A percentile compares a stretch with the other conserved stretches of the same genome.
These are phyloP conservation scores for Saccharomycopsis fermentans DNA, from an alignment of 805 yeast species.

Conservation along the genomic window DNA sequence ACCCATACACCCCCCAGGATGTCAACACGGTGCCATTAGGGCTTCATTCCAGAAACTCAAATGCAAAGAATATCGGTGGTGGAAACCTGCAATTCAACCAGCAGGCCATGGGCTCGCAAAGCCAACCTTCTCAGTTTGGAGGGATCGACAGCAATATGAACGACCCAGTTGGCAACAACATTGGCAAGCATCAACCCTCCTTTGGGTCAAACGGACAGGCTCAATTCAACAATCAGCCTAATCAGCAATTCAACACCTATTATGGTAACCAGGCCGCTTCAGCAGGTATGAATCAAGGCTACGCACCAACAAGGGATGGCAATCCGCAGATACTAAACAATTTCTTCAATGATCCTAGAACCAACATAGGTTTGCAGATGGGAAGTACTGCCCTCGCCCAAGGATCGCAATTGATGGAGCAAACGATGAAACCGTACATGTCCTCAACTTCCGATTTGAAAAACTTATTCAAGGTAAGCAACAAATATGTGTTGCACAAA, in stretches of 20 bases:
- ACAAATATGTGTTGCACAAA: slow-evolving; percentile 71
- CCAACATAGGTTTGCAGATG: slow-evolving; percentile 78
- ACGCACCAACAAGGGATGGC: neutral
- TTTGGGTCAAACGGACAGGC: neutral
- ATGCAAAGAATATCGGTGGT: neutral
- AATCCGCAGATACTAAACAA: slow-evolving; percentile 18
- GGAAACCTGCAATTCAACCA: neutral
- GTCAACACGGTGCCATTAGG: neutral
- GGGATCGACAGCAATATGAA: neutral
- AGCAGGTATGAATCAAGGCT: neutral
- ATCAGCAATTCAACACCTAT: neutral
- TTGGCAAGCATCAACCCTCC: neutral
- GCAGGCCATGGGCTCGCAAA: neutral
- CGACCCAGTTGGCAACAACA: too few species aligned
- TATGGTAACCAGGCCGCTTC: neutral
- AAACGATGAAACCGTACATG: slow-evolving; percentile 43
- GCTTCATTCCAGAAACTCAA: neutral
- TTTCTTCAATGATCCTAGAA: slow-evolving; percentile 66
- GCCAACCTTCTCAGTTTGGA: neutral
- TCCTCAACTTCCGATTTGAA: slow-evolving; percentile 44
- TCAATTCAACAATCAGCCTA: neutral
- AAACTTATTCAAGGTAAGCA: slow-evolving; percentile 87
- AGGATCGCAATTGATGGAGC: slow-evolving; percentile 70
- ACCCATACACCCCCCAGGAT: neutral
- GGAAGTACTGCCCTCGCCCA: slow-evolving; percentile 79